phyloP scores from a whole-genome alignment of 352 stramenopile species.

The Globisporangium alternatum region DNA sequence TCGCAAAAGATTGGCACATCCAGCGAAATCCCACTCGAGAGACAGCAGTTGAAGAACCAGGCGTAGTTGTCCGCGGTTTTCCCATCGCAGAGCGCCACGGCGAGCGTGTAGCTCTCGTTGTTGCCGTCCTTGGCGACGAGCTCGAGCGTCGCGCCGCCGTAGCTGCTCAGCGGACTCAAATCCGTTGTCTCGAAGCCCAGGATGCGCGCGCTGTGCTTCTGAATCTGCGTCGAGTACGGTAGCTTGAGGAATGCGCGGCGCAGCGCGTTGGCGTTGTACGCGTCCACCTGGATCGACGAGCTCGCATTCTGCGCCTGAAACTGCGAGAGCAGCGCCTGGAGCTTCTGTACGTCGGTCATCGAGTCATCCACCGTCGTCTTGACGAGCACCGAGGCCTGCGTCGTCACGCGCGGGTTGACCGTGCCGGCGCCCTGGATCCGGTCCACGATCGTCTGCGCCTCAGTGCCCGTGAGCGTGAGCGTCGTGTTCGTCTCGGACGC shows the following conservation, averaged over 20 bases:
- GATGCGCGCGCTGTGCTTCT: constrained; percentile 31
- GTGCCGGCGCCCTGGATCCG: constrained; percentile 15
- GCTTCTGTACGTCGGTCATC: constrained; percentile 32
- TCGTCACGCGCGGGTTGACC: constrained; percentile 27
- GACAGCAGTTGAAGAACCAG: constrained; percentile 44
- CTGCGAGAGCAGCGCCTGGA: constrained; percentile 40
- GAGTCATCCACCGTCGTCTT: constrained; percentile 26
- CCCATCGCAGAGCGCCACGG: constrained; percentile 34
- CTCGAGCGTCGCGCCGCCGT: constrained; percentile 29
- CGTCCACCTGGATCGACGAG: constrained; percentile 28
- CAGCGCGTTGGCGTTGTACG: constrained; percentile 28
- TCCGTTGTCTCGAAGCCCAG: constrained; percentile 33
- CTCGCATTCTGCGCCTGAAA: constrained; percentile 44
- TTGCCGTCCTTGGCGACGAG: constrained; percentile 47
- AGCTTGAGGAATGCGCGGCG: constrained; percentile 51
- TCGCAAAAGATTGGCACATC: constrained; percentile 46
- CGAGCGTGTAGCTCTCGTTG: constrained; percentile 36
- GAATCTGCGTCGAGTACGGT: constrained; percentile 31
- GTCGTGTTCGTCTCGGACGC: constrained; percentile 28
- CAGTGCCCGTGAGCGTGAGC: constrained; percentile 26
- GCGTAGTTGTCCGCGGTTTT: constrained; percentile 32
- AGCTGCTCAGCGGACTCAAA: constrained; percentile 26
- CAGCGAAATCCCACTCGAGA: constrained; percentile 31
- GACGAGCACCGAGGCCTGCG: constrained; percentile 40
- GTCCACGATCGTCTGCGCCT: constrained; percentile 31